These are phyloP conservation scores for Centrapalus pauciflorus DNA, from an alignment of 129 eudicot species.

Conservation along the genomic window DNA sequence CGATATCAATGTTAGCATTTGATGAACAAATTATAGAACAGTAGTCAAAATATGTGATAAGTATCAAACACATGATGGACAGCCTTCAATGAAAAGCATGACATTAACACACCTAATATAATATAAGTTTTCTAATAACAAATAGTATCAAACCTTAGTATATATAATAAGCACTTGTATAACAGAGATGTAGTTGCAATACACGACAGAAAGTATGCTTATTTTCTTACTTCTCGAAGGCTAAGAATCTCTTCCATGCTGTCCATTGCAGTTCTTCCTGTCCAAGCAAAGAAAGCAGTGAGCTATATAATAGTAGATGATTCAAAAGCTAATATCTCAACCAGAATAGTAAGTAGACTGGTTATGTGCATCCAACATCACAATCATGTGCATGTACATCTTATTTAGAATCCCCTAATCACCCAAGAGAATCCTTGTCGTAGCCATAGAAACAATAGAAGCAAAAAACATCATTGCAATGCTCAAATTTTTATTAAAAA, in stretches of 20 bases:
- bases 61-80: conserved; percentile 1
- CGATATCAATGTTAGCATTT: neutral
- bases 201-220: neutral
- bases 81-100: neutral
- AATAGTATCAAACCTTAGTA: neutral
- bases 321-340: neutral
- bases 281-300: conserved; percentile 20
- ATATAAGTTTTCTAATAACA: neutral
- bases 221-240: conserved; percentile 84
- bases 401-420: neutral
- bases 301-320: neutral
- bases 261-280: conserved; percentile 98
- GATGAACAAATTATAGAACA: neutral
- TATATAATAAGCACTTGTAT: neutral
- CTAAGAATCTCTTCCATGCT: conserved; percentile 81
- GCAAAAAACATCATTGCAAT: neutral
- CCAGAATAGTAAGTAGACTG: neutral
- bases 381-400: too few species aligned
- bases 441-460: neutral
- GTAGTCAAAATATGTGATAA: neutral
- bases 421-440: neutral
- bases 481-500: neutral
- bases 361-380: neutral
- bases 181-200: neutral
- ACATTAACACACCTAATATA: neutral